phyloP scores from a whole-genome alignment of 1,284 basidiomycete species.

The Phylloboletellus chloephorus region DNA sequence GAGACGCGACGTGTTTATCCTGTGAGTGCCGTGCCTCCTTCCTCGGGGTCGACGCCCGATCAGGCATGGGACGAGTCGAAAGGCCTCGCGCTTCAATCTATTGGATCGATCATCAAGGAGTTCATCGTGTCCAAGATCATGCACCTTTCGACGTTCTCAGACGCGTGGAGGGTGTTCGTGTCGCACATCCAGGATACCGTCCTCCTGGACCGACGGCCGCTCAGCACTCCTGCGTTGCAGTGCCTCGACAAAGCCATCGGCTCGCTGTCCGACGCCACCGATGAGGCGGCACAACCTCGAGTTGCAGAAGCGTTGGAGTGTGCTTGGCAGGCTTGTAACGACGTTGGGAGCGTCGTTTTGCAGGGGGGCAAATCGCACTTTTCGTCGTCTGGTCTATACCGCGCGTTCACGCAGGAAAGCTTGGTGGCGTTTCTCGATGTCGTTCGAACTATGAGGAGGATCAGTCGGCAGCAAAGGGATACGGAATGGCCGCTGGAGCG shows the following conservation, averaged over 20 bases:
- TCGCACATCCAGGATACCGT: slow-evolving; percentile 65
- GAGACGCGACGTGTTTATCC: slow-evolving; percentile 42
- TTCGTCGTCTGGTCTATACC: slow-evolving; percentile 24
- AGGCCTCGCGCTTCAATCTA: slow-evolving; percentile 78
- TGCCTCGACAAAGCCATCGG: slow-evolving; percentile 76
- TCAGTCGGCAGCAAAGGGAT: slow-evolving; percentile 43
- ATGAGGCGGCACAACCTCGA: slow-evolving; percentile 38
- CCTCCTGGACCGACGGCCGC: slow-evolving; percentile 57
- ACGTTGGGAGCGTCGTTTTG: slow-evolving; percentile 56
- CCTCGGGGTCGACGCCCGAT: slow-evolving; percentile 23
- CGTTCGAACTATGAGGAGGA: slow-evolving; percentile 52
- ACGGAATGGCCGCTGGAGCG: slow-evolving; percentile 62
- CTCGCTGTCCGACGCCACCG: slow-evolving; percentile 40
- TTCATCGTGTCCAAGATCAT: slow-evolving; percentile 75
- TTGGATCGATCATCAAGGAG: slow-evolving; percentile 78
- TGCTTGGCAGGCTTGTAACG: slow-evolving; percentile 68
- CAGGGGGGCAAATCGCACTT: slow-evolving; percentile 22
- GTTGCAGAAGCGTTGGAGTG: slow-evolving; percentile 51
- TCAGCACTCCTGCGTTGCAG: slow-evolving; percentile 76
- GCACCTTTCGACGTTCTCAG: slow-evolving; percentile 60
- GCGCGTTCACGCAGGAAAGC: slow-evolving; percentile 82
- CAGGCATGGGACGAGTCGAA: slow-evolving; percentile 84
- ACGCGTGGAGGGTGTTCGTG: slow-evolving; percentile 72
- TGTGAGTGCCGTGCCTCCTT: slow-evolving; percentile 23
- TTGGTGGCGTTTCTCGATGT: slow-evolving; percentile 77